Conservation (phyloP, 2,329 filamentous ascomycete genomes). For the Talaromyces piceae region DNA sequence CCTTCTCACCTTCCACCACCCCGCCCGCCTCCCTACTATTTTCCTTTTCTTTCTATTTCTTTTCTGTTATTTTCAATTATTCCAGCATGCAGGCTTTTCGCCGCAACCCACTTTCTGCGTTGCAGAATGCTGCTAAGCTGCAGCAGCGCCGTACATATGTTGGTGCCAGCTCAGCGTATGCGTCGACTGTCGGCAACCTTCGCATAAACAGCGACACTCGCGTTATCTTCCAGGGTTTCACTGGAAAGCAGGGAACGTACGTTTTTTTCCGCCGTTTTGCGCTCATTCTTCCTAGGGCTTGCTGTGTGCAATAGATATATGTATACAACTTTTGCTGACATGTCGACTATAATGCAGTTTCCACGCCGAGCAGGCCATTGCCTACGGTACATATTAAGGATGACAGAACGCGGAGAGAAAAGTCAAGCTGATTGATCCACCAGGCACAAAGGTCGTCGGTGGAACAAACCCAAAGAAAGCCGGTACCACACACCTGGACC, state of each 20-base stretch:
- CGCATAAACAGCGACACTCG: constrained; percentile 90
- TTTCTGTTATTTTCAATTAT: constrained; percentile 12
- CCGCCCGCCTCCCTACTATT: constrained; percentile 5
- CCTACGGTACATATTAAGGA: constrained; percentile 90
- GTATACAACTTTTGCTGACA: constrained; percentile 28
- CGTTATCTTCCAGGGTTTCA: constrained; percentile 96
- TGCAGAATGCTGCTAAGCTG: constrained; percentile 52
- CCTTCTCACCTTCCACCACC: constrained; percentile 2
- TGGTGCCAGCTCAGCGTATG: constrained; percentile 61
- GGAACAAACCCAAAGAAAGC: constrained; percentile 99
- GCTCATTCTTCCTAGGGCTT: not conserved
- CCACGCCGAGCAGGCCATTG: constrained; percentile 95
- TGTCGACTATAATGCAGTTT: constrained; percentile 56
- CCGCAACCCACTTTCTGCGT: constrained; percentile 62
- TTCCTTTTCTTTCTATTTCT: constrained; percentile 11
- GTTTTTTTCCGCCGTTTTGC: constrained; percentile 31
- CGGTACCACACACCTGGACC: constrained; percentile 77
- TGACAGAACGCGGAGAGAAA: constrained; percentile 10
- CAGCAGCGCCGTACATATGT: constrained; percentile 67
- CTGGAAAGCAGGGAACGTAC: constrained; percentile 91
- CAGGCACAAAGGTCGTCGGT: constrained; percentile 94
- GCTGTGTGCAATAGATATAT: no score
- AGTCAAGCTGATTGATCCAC: no score
- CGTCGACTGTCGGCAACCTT: constrained; percentile 72
- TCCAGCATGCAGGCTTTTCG: constrained; percentile 72